phyloP scores from a whole-genome alignment of 495 filamentous ascomycete genomes.

The Cenococcum geophilum region DNA sequence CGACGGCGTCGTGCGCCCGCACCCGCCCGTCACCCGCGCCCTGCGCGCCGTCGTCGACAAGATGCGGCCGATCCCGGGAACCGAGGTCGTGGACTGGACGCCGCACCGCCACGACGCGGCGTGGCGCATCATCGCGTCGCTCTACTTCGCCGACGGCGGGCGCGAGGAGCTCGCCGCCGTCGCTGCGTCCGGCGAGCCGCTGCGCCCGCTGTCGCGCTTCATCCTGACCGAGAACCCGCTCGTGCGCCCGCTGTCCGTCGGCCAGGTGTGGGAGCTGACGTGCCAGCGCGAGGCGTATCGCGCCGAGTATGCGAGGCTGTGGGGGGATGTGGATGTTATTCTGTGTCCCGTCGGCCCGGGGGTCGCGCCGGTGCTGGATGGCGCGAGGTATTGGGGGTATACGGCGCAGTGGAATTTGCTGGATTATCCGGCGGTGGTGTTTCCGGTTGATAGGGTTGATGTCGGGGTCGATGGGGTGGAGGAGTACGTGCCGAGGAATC shows the following conservation, averaged over 20 bases:
- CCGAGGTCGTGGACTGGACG: conserved; percentile 60
- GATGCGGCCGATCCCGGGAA: conserved; percentile 43
- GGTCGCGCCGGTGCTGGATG: conserved; percentile 53
- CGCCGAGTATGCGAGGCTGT: conserved; percentile 50
- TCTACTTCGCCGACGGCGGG: conserved; percentile 51
- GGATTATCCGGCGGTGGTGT: conserved; percentile 57
- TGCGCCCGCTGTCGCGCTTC: conserved; percentile 45
- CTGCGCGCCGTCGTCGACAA: conserved; percentile 51
- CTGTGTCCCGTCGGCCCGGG: conserved; percentile 58
- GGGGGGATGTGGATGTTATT: conserved; percentile 66
- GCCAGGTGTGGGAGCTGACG: conserved; percentile 36
- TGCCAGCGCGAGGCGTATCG: conserved; percentile 53
- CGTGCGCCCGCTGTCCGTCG: conserved; percentile 10
- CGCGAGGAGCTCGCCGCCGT: conserved; percentile 46
- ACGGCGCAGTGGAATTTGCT: conserved; percentile 68
- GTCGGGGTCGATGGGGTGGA: conserved; percentile 34
- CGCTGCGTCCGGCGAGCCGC: conserved; percentile 52
- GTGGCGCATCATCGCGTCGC: conserved; percentile 42
- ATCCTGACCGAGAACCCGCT: conserved; percentile 47
- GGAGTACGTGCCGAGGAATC: conserved; percentile 40
- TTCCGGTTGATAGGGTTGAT: conserved; percentile 46
- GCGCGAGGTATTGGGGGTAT: conserved; percentile 65
- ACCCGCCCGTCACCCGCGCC: conserved; percentile 61
- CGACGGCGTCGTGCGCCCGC: conserved; percentile 63
- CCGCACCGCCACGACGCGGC: conserved; percentile 46